phyloP scores from a whole-genome alignment of 148 eudicot genomes.

The Amaranthus hypochondriacus region DNA sequence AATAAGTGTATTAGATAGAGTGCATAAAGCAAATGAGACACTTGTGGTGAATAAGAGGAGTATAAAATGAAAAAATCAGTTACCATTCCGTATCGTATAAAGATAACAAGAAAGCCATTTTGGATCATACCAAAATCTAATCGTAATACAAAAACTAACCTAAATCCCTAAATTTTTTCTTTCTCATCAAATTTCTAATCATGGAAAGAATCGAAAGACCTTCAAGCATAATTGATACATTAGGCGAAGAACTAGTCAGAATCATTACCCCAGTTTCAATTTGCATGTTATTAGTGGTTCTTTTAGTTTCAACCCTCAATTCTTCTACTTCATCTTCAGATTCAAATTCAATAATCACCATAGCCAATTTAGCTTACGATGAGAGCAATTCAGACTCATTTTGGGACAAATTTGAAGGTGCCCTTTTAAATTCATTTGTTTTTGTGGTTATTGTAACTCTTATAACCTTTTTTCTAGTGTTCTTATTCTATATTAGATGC shows the following conservation, averaged over 20 bases:
- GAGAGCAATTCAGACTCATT: conserved; percentile 62
- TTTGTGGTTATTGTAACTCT: conserved; percentile 72
- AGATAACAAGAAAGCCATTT: no score
- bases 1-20: no score
- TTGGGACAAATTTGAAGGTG: conserved; percentile 84
- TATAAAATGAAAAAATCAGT: no score
- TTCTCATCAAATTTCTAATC: not conserved
- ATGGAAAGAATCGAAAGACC: conserved; percentile 57
- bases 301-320: conserved; percentile 51
- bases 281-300: conserved; percentile 80
- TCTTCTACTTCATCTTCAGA: conserved; percentile 31
- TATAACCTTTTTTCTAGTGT: conserved; percentile 67
- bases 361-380: conserved; percentile 68
- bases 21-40: no score
- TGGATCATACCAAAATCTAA: no score
- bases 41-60: no score
- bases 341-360: conserved; percentile 46
- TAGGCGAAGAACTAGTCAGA: conserved; percentile 86
- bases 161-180: no score
- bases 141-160: no score
- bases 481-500: conserved; percentile 77
- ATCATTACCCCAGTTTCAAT: conserved; percentile 82
- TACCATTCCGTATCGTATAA: no score
- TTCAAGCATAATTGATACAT: conserved; percentile 55
- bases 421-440: conserved; percentile 77